phyloP scores from a whole-genome alignment of 805 yeast genomes.

The Cyberlindnera maclurae region DNA sequence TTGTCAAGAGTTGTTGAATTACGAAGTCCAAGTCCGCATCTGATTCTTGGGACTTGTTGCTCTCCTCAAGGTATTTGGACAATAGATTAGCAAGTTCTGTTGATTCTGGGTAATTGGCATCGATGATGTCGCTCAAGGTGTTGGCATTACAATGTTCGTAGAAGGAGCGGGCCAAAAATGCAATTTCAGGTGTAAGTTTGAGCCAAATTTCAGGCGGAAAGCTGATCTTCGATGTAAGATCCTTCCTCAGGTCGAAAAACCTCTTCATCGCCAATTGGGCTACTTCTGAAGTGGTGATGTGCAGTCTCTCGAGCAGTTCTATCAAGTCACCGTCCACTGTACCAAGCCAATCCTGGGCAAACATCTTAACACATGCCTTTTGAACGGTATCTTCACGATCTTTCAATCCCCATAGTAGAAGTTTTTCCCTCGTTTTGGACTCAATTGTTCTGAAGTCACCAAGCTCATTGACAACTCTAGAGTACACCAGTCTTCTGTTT shows the following conservation, averaged over 20 bases:
- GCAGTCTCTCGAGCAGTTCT: constrained; percentile 63
- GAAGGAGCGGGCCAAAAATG: constrained; percentile 63
- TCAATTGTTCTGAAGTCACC: constrained; percentile 55
- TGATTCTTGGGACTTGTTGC: constrained; percentile 28
- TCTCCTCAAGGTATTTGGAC: constrained; percentile 45
- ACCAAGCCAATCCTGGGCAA: constrained; percentile 67
- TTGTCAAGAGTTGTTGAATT: constrained; percentile 60
- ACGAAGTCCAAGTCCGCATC: constrained; percentile 65
- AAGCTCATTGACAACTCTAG: constrained; percentile 59
- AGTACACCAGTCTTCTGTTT: constrained; percentile 67
- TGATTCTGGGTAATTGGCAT: constrained; percentile 72
- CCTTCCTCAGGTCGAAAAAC: constrained; percentile 56
- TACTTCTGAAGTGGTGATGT: constrained; percentile 58
- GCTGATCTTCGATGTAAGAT: constrained; percentile 49
- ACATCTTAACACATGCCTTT: constrained; percentile 63
- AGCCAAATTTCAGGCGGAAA: constrained; percentile 67
- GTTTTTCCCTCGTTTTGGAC: constrained; percentile 50
- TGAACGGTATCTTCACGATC: constrained; percentile 77
- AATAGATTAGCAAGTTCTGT: constrained; percentile 58
- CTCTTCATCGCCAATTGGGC: constrained; percentile 62
- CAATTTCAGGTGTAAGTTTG: constrained; percentile 63
- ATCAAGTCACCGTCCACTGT: constrained; percentile 61
- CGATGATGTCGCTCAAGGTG: constrained; percentile 47
- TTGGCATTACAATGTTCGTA: constrained; percentile 56
- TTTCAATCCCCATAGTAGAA: constrained; percentile 77